These are phyloP conservation scores for Tephrocybe sp. DNA, from an alignment of 768 basidiomycete species.

Conservation along the genomic window DNA sequence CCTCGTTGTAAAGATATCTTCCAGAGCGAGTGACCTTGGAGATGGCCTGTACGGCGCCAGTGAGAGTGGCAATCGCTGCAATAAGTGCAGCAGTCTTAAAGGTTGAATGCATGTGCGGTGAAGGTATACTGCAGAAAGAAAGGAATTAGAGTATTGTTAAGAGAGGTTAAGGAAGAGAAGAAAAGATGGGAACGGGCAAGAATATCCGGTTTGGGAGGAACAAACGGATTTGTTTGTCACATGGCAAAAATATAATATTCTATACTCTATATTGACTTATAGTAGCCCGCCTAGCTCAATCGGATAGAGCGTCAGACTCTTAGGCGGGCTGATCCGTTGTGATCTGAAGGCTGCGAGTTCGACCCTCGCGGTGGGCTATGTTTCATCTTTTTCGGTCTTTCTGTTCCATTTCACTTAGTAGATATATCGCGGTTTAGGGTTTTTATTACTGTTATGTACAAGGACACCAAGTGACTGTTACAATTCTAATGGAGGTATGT, in stretches of 20 bases:
- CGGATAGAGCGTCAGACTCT: constrained; percentile 65
- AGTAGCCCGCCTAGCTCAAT: constrained; percentile 62
- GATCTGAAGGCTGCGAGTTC: constrained; percentile 83
- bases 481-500: constrained; percentile 3
- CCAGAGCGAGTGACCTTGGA: constrained; percentile 68
- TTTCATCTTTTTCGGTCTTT: neutral
- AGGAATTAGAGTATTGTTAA: constrained; percentile 4
- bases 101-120: constrained; percentile 23
- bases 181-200: neutral
- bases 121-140: constrained; percentile 2
- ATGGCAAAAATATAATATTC: too few relatives aligned
- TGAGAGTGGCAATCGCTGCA: constrained; percentile 35
- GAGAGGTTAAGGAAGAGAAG: constrained; percentile 6
- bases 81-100: constrained; percentile 35
- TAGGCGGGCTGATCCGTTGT: neutral
- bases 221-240: neutral
- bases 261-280: neutral
- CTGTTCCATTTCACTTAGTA: too few relatives aligned
- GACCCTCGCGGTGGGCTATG: constrained; percentile 59
- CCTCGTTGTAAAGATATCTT: constrained; percentile 77
- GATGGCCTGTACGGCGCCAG: constrained; percentile 65
- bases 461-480: too few relatives aligned
- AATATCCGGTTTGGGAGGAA: neutral
- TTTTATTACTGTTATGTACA: too few relatives aligned
- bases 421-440: neutral